phyloP scores from a whole-genome alignment of 1,284 basidiomycete species.

The Sporisorium sorghi region DNA sequence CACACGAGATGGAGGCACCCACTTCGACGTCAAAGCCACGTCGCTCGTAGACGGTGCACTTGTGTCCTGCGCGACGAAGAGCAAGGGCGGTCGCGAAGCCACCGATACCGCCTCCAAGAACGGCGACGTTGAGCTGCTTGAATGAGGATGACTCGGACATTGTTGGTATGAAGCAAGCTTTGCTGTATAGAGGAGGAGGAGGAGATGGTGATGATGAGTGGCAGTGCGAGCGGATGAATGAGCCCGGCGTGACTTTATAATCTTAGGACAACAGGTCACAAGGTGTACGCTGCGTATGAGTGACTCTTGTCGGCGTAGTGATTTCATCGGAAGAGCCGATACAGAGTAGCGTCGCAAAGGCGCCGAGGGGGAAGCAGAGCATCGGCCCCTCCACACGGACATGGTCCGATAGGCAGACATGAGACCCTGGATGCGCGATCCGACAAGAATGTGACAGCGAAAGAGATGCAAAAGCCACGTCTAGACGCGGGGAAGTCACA shows the following conservation, averaged over 20 bases:
- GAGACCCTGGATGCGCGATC: no score
- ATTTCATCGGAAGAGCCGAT: neutral
- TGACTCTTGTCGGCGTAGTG: neutral
- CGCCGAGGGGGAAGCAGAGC: neutral
- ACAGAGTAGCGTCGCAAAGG: neutral
- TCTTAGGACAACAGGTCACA: neutral
- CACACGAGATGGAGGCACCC: conserved; percentile 52
- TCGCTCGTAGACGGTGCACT: conserved; percentile 49
- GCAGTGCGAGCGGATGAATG: neutral
- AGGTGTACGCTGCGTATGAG: neutral
- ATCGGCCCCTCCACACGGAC: conserved; percentile 19
- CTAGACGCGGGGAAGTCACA: conserved; percentile 8
- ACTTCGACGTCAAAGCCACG: conserved; percentile 50
- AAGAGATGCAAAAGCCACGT: neutral
- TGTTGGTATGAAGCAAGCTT: neutral
- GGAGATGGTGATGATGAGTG: neutral
- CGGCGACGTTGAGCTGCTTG: conserved; percentile 49
- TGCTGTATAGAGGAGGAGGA: neutral
- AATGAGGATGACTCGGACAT: conserved; percentile 36
- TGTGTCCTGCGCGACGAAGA: conserved; percentile 48
- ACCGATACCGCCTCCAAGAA: conserved; percentile 52
- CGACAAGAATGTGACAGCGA: conserved; percentile 4
- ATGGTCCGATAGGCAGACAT: conserved; percentile 18
- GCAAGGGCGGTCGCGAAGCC: conserved; percentile 42
- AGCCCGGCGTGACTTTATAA: conserved; percentile 12